phyloP scores from a whole-genome alignment of 2,329 filamentous ascomycete species.

The Apiospora aurea region DNA sequence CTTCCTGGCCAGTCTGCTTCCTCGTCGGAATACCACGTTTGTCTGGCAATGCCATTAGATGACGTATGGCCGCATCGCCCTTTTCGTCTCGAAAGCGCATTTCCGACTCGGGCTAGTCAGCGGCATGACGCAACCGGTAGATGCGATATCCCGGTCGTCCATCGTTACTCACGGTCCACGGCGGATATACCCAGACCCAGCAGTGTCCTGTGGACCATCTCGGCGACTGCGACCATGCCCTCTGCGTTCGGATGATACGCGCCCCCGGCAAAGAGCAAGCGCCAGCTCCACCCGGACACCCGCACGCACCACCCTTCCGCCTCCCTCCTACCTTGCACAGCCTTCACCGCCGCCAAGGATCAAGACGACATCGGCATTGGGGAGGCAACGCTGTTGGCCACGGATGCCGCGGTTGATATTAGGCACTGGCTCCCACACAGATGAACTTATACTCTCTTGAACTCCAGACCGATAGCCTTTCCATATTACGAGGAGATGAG shows the following conservation, averaged over 20 bases:
- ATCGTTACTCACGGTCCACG: background rate
- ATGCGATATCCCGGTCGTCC: background rate
- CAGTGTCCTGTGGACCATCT: constrained; percentile 31
- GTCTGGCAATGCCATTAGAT: background rate
- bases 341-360: constrained; percentile 43
- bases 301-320: constrained; percentile 38
- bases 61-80: background rate
- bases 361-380: constrained; percentile 41
- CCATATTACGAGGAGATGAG: background rate
- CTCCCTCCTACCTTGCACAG: constrained; percentile 32
- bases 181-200: background rate
- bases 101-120: background rate
- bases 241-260: constrained; percentile 40
- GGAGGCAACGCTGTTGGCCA: background rate
- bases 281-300: constrained; percentile 34
- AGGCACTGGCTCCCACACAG: background rate
- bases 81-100: background rate
- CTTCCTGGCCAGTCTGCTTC: background rate
- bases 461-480: background rate
- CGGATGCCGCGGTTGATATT: background rate
- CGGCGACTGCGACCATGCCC: constrained; percentile 40
- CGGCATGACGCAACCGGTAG: background rate
- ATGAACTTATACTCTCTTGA: background rate
- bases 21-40: background rate
- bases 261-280: constrained; percentile 34